phyloP scores from a whole-genome alignment of 129 eudicot genomes.

The Flaveria linearis region DNA sequence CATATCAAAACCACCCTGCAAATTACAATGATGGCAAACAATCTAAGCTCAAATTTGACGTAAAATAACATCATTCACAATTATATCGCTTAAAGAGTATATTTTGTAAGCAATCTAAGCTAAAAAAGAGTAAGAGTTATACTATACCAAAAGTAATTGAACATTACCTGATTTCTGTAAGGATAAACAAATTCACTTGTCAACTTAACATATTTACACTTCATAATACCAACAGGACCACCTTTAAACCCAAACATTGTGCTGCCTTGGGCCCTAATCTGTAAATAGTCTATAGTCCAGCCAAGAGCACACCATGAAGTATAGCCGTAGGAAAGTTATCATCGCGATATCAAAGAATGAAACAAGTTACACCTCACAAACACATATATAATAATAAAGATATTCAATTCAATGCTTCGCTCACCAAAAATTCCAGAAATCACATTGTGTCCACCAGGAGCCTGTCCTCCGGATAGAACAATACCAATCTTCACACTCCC shows the following conservation, averaged over 20 bases:
- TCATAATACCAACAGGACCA: conserved; percentile 95
- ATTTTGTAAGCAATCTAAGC: not conserved
- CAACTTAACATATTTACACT: conserved; percentile 72
- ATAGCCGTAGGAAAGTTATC: not conserved
- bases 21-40: conserved; percentile 7
- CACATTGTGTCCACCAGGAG: conserved; percentile 98
- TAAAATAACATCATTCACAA: not conserved
- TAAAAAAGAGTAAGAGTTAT: not conserved
- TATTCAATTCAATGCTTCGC: conserved; percentile 15
- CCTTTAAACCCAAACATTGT: conserved; percentile 83
- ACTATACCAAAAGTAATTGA: not conserved
- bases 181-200: conserved; percentile 71
- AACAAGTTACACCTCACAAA: not conserved
- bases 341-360: not conserved
- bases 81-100: not conserved
- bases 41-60: conserved; percentile 9
- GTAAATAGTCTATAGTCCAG: conserved; percentile 67
- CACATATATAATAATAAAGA: conserved; percentile 3
- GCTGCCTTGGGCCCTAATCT: conserved; percentile 70
- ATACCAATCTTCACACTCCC: conserved; percentile 71
- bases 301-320: conserved; percentile 3
- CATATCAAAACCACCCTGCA: conserved; percentile 99
- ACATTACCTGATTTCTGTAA: conserved; percentile 88
- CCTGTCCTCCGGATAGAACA: conserved; percentile 96
- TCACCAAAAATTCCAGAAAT: conserved; percentile 88